Percentiles rank a stretch among this genome's conserved stretches.
phyloP scores from a whole-genome alignment of 345 rosid species.

The Rhodamnia rubescens region DNA sequence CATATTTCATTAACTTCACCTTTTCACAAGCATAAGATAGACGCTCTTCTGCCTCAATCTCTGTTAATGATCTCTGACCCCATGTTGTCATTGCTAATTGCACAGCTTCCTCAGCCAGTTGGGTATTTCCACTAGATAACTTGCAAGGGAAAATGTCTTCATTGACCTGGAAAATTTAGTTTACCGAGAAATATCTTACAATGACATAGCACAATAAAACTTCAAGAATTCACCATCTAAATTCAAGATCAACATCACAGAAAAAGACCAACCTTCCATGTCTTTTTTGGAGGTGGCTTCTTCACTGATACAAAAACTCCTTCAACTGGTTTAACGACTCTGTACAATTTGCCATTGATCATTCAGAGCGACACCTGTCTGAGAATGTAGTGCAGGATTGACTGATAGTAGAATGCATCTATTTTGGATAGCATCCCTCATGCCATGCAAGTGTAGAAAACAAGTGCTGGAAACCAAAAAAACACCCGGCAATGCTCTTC shows the following conservation, averaged over 20 bases:
- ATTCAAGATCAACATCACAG: background rate
- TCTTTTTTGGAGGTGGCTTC: conserved; percentile 74
- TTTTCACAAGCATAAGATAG: conserved; percentile 93
- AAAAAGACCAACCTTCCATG: conserved; percentile 66
- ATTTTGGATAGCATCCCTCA: background rate
- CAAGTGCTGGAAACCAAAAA: background rate
- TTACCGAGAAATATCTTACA: background rate
- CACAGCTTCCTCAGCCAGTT: conserved; percentile 84
- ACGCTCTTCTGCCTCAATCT: conserved; percentile 94
- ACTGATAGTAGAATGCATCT: background rate
- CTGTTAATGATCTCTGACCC: conserved; percentile 82
- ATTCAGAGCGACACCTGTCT: background rate
- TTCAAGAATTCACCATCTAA: background rate
- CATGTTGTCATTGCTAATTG: conserved; percentile 62
- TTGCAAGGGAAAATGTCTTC: conserved; percentile 83
- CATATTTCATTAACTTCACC: conserved; percentile 23
- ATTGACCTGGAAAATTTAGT: conserved; percentile 42
- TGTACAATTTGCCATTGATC: conserved; percentile 11
- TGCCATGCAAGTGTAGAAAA: background rate
- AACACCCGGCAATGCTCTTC: background rate
- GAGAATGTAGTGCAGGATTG: background rate
- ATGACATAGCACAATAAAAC: background rate
- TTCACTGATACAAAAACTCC: conserved; percentile 80
- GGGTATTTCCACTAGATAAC: conserved; percentile 48
- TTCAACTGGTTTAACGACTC: conserved; percentile 67